Conservation (phyloP, 2,329 filamentous ascomycete species). For the Harringtonia aguacate region DNA sequence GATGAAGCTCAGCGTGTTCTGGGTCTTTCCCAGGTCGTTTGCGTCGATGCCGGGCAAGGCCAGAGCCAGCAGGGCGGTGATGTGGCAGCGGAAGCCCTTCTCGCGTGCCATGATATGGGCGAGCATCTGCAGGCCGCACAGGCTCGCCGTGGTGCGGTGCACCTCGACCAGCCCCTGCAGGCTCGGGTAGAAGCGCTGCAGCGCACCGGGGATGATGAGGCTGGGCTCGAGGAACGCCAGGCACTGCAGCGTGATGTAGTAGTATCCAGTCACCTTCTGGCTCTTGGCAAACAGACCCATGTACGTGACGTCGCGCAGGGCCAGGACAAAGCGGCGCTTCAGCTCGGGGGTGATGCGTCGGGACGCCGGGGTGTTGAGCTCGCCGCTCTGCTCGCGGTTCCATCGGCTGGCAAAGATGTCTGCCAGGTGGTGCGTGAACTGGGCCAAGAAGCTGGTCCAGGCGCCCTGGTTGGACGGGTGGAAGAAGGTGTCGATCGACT, state of each 20-base stretch:
- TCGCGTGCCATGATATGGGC: slow-evolving; percentile 83
- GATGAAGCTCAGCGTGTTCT: slow-evolving; percentile 89
- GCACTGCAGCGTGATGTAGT: slow-evolving; percentile 79
- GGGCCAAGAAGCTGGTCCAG: slow-evolving; percentile 84
- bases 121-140: slow-evolving; percentile 85
- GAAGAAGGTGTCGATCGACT: slow-evolving; percentile 97
- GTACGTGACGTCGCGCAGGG: slow-evolving; percentile 85
- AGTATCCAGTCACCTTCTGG: slow-evolving; percentile 81
- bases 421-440: slow-evolving; percentile 83
- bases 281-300: slow-evolving; percentile 99
- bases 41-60: slow-evolving; percentile 93
- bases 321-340: slow-evolving; percentile 80
- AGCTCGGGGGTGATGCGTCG: slow-evolving; percentile 70
- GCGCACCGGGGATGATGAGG: slow-evolving; percentile 80
- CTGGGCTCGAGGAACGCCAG: slow-evolving; percentile 85
- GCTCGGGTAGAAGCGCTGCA: slow-evolving; percentile 94
- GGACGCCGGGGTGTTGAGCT: slow-evolving; percentile 75
- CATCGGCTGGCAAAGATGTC: slow-evolving; percentile 97
- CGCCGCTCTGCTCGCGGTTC: slow-evolving; percentile 89
- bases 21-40: slow-evolving; percentile 93
- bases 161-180: slow-evolving; percentile 96
- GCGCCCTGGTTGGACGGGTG: slow-evolving; percentile 90
- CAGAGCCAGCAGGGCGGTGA: slow-evolving; percentile 86
- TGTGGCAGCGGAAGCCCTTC: slow-evolving; percentile 93
- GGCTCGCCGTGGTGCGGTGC: slow-evolving; percentile 86